Conservation (phyloP, 1,139 yeast species). For the Kurtzmaniella quercitrusa region DNA sequence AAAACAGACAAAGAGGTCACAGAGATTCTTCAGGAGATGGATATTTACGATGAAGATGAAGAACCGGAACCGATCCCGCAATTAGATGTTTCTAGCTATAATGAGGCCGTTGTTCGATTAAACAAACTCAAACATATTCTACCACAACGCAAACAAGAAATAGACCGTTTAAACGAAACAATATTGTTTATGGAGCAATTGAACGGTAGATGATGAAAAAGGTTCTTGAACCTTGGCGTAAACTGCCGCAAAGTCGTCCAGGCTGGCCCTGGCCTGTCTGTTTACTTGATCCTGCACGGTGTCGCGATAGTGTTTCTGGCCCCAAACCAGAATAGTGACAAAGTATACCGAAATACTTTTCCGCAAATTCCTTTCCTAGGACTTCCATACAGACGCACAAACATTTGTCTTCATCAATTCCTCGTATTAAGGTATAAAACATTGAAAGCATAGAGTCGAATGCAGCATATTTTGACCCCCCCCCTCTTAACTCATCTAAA, state of each 20-base stretch:
- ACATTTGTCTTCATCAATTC: no score
- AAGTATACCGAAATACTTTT: no score
- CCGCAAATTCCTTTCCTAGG: no score
- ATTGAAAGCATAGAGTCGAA: no score
- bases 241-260: no score
- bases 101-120: conserved; percentile 20
- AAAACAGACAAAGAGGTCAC: conserved; percentile 33
- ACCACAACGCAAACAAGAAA: conserved; percentile 30
- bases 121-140: conserved; percentile 24
- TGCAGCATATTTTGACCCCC: no score
- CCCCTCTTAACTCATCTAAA: neutral
- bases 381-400: no score
- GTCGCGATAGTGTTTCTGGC: no score
- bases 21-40: conserved; percentile 17
- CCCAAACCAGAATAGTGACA: no score
- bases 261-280: neutral
- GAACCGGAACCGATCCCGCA: conserved; percentile 15
- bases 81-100: conserved; percentile 21
- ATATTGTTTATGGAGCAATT: conserved; percentile 25
- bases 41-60: conserved; percentile 9
- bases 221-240: no score
- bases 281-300: no score
- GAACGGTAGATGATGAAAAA: conserved; percentile 5
- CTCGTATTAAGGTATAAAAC: no score
- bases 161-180: conserved; percentile 28